phyloP scores from a whole-genome alignment of 495 filamentous ascomycete species.

The Articulospora tetracladia region DNA sequence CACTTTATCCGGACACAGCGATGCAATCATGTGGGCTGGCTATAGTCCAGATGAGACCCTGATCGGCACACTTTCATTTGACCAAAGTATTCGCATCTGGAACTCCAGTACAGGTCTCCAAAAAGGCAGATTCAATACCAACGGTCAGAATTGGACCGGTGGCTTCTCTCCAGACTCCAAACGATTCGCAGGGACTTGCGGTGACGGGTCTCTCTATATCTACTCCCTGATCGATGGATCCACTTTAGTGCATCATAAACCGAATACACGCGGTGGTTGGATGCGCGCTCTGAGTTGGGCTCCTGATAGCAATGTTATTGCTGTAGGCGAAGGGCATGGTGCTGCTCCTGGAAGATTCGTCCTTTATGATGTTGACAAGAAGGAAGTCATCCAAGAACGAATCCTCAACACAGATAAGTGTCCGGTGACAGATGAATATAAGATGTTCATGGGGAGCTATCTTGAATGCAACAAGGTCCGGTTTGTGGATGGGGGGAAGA shows the following conservation, averaged over 20 bases:
- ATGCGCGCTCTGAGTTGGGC: slow-evolving; percentile 7
- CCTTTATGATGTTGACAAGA: slow-evolving; percentile 6
- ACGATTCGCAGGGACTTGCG: slow-evolving; percentile 7
- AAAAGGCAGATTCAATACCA: slow-evolving; percentile 19
- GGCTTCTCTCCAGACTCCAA: slow-evolving; percentile 7
- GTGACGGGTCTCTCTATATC: slow-evolving; percentile 9
- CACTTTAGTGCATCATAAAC: background rate
- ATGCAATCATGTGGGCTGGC: slow-evolving; percentile 30
- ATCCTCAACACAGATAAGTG: background rate
- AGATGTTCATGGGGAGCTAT: background rate
- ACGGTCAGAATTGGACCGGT: slow-evolving; percentile 12
- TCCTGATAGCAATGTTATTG: slow-evolving; percentile 5
- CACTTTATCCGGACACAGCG: slow-evolving; percentile 29
- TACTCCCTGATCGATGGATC: slow-evolving; percentile 4
- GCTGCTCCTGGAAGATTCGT: background rate
- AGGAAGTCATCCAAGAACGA: slow-evolving; percentile 10
- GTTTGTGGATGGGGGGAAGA: slow-evolving; percentile 12
- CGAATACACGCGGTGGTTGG: background rate
- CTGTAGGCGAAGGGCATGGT: slow-evolving; percentile 9
- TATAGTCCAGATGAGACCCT: slow-evolving; percentile 27
- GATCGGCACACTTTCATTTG: slow-evolving; percentile 32
- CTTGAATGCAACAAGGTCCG: background rate
- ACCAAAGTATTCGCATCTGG: slow-evolving; percentile 31
- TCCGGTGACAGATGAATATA: background rate
- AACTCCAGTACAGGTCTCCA: slow-evolving; percentile 20